phyloP scores from a whole-genome alignment of 2,329 filamentous ascomycete species.

The Apiospora saccharicola region DNA sequence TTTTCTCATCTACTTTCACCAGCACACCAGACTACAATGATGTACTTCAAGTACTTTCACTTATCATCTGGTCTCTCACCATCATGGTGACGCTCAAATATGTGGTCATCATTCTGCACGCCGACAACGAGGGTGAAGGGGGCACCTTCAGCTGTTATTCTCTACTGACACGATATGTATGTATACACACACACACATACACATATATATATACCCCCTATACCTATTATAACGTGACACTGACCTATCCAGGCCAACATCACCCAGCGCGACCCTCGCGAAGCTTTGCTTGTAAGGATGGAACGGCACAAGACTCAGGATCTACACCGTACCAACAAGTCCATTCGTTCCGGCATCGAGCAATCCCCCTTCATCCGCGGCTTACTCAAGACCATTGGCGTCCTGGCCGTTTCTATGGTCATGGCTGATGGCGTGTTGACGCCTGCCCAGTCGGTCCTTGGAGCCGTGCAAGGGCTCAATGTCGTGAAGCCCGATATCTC shows the following conservation, averaged over 20 bases:
- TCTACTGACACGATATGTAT: conserved; percentile 65
- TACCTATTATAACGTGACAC: background rate
- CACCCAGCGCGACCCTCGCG: conserved; percentile 63
- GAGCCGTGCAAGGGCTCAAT: conserved; percentile 69
- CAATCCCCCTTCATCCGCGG: conserved; percentile 58
- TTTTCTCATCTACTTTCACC: conserved; percentile 73
- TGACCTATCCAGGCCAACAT: conserved; percentile 59
- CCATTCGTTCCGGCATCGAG: conserved; percentile 65
- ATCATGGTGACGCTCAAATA: conserved; percentile 77
- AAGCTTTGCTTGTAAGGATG: conserved; percentile 63
- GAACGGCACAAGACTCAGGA: conserved; percentile 66
- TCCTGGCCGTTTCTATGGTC: conserved; percentile 73
- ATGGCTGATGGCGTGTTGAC: conserved; percentile 72
- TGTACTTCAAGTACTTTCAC: conserved; percentile 69
- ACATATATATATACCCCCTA: background rate
- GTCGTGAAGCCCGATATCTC: conserved; percentile 65
- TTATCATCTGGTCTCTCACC: conserved; percentile 74
- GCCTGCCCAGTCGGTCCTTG: conserved; percentile 74
- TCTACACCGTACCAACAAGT: conserved; percentile 57
- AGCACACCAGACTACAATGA: conserved; percentile 62
- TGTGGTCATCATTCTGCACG: conserved; percentile 68
- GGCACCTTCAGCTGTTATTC: conserved; percentile 75
- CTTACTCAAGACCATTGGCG: conserved; percentile 66
- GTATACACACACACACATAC: conserved; percentile 26
- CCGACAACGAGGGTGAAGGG: conserved; percentile 75